Evolutionary conservation across 1,139 yeast genomes (phyloP).

Genomic region (Kodamaea fungicola): DNA sequence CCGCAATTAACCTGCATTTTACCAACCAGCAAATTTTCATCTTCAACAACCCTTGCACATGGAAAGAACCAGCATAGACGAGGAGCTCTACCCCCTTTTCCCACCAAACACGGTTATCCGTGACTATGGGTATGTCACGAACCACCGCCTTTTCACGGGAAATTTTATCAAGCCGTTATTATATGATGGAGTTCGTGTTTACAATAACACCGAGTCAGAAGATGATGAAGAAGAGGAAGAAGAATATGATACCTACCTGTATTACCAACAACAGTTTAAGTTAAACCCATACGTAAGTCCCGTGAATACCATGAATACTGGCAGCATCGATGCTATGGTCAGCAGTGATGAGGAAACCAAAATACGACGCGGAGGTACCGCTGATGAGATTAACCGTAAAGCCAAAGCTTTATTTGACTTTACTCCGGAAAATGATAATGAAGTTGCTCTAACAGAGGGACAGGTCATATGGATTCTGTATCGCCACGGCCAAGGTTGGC

Average conservation of each 20-base stretch:
- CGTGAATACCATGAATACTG: conserved; percentile 7
- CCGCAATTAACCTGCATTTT: too few species aligned
- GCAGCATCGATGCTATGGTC: conserved; percentile 2
- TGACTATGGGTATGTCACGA: conserved; percentile 73
- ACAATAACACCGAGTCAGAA: conserved; percentile 9
- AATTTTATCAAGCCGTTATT: conserved; percentile 16
- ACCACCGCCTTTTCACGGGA: conserved; percentile 69
- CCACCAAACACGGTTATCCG: conserved; percentile 46
- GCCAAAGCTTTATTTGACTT: conserved; percentile 90
- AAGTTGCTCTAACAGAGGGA: conserved; percentile 72
- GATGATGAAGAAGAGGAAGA: conserved; percentile 16
- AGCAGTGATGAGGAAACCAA: conserved; percentile 3
- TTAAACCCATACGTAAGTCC: conserved; percentile 12
- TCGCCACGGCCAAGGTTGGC: conserved; percentile 98
- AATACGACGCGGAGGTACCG: neutral
- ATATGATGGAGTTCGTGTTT: conserved; percentile 13
- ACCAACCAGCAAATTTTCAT: too few species aligned
- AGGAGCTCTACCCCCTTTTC: conserved; percentile 9
- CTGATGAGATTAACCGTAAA: conserved; percentile 44
- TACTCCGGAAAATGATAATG: conserved; percentile 91
- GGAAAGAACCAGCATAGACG: neutral
- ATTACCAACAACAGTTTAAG: conserved; percentile 4
- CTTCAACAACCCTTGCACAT: too few species aligned
- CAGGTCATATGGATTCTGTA: conserved; percentile 83
- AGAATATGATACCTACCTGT: conserved; percentile 6